Percentiles rank a stretch among this genome's conserved stretches.
Conservation (phyloP, 805 yeast species). For the Metschnikowia dekortorum region DNA sequence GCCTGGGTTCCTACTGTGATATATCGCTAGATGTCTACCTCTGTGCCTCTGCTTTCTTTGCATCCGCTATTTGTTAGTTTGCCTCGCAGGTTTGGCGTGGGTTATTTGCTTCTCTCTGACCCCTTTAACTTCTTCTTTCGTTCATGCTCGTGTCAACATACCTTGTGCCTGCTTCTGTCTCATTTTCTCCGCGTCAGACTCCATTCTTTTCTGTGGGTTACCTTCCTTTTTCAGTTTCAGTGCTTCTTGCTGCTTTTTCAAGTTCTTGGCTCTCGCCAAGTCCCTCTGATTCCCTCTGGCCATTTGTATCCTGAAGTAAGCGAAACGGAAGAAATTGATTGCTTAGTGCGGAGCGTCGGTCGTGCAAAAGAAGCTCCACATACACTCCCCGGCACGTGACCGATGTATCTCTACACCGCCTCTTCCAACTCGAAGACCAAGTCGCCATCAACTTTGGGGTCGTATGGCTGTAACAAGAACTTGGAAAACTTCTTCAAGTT, state of each 20-base stretch:
- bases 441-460: constrained; percentile 56
- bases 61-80: constrained; percentile 40
- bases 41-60: constrained; percentile 35
- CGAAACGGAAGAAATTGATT: background rate
- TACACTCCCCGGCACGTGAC: background rate
- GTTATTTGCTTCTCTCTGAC: background rate
- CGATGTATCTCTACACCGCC: constrained; percentile 20
- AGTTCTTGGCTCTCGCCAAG: constrained; percentile 81
- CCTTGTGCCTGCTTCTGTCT: constrained; percentile 86
- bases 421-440: constrained; percentile 54
- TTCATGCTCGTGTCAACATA: constrained; percentile 28
- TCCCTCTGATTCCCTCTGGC: constrained; percentile 97
- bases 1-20: background rate
- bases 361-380: background rate
- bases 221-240: constrained; percentile 69
- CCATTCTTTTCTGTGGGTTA: constrained; percentile 81
- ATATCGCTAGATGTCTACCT: background rate
- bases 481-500: constrained; percentile 80
- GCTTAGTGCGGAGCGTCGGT: background rate
- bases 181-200: constrained; percentile 84
- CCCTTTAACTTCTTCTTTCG: background rate
- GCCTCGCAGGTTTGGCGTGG: background rate
- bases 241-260: constrained; percentile 69
- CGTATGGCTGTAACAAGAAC: constrained; percentile 73
- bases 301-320: constrained; percentile 34